Base-by-base conservation (phyloP, 768 basidiomycete genomes). In the Hortiboletus flavorubellus region DNA sequence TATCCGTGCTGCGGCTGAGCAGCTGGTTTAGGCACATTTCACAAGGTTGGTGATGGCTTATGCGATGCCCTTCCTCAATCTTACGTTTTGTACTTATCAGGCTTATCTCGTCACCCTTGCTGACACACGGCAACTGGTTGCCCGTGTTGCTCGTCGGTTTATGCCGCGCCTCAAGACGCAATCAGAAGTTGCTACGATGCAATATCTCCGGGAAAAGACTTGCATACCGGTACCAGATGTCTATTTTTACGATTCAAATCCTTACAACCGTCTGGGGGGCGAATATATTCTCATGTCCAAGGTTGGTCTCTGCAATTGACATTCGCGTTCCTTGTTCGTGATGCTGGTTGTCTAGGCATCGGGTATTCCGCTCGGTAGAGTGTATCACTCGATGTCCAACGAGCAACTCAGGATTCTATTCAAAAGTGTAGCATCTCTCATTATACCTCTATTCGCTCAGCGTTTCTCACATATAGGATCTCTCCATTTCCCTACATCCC, bases 231-330 rank as follows among this genome's bases (percentile, higher is more conserved):
- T 93, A 16, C 90, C 91, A 0, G 77, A 73, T 31, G 82, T 93
- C 5, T 88, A 87, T 57, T 81, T 83, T 68, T 86, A 88, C 68
- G 89, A 93, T 62, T 79, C 90, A 1, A 91, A 91, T 64, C 91
- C 90, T 9, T 89, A 83, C 68, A 93, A 93, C 67, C 83, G 87
- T 12, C 76, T 93, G 30, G 91, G 90, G 0, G 87, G 88, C 18
- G 91, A 93, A 69, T 93, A 85, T 62, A 90, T 93, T 59, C 67
- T 93, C 57, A 91, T 93, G 91, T 87, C 87, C 51, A 91, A 87
- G 82, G 90, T 87, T 57, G 42, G 80, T 72, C 31, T 2, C 14
- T 14, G 43, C 15, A 34, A 31, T 39, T 42, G 56, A 55, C 56
- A 10, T 35, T 15, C 60, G 21, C 33, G 8, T 51, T 9, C 51